Evolutionary conservation across 2,329 filamentous ascomycete genomes (phyloP).

Genomic region (Diaporthe velutina): DNA sequence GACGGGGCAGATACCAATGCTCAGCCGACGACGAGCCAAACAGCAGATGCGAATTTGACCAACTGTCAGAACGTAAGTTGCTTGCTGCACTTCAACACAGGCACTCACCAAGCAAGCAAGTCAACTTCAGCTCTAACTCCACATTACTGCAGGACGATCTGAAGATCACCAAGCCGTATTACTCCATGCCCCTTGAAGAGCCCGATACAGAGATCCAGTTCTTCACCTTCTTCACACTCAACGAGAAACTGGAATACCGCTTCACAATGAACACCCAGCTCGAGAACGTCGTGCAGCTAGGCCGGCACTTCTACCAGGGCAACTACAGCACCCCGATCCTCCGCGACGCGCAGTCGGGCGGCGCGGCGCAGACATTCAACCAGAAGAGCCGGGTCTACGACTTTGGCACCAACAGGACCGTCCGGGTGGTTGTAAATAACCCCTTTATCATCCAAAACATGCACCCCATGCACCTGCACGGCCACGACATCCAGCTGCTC

Average conservation of each 20-base stretch:
- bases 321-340: background rate
- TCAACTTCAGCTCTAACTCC: background rate
- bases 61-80: constrained; percentile 5
- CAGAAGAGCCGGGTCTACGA: background rate
- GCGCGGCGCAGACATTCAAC: background rate
- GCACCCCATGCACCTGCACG: constrained; percentile 5
- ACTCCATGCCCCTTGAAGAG: background rate
- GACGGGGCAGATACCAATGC: background rate
- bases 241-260: background rate
- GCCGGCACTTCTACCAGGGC: background rate
- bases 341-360: background rate
- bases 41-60: background rate
- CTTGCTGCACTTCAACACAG: background rate
- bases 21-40: background rate
- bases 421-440: background rate
- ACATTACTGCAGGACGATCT: background rate
- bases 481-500: constrained; percentile 8
- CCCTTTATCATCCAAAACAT: background rate
- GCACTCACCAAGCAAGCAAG: background rate
- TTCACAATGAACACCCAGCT: background rate
- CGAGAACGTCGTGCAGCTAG: background rate
- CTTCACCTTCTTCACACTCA: constrained; percentile 1
- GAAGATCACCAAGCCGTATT: constrained; percentile 3
- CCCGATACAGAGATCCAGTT: background rate
- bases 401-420: background rate